phyloP scores from a whole-genome alignment of 192 early-diverging fungal species.

The Coemansia sp. region DNA sequence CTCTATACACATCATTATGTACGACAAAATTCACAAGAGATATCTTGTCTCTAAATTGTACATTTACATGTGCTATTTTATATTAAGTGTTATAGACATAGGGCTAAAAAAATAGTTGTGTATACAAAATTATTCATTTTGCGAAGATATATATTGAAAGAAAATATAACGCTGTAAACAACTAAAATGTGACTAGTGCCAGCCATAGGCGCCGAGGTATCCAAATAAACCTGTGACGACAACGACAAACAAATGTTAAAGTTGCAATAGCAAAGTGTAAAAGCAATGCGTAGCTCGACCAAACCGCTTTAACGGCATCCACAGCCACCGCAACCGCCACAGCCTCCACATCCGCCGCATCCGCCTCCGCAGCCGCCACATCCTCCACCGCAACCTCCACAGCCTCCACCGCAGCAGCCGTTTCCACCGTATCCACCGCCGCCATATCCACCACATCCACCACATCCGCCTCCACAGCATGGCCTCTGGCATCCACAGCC shows the following conservation, averaged over 20 bases:
- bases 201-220: background rate
- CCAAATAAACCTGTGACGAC: background rate
- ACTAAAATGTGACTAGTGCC: background rate
- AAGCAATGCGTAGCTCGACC: background rate
- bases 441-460: constrained; percentile 25
- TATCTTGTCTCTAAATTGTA: background rate
- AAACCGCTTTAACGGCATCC: constrained; percentile 27
- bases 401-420: constrained; percentile 25
- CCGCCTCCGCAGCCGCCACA: background rate
- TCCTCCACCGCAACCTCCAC: too few relatives aligned
- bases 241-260: background rate
- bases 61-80: too few relatives aligned
- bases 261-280: background rate
- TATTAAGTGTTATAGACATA: too few relatives aligned
- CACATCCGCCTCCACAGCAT: constrained; percentile 21
- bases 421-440: constrained; percentile 30
- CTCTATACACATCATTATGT: background rate
- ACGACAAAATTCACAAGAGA: background rate
- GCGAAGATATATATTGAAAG: background rate
- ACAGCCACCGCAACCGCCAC: constrained; percentile 24
- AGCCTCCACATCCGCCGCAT: constrained; percentile 19
- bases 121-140: background rate
- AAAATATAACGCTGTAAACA: background rate
- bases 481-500: constrained; percentile 15
- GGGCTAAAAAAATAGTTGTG: background rate